phyloP scores from a whole-genome alignment of 176 grass and related monocot genomes.

The Musa itinerans region DNA sequence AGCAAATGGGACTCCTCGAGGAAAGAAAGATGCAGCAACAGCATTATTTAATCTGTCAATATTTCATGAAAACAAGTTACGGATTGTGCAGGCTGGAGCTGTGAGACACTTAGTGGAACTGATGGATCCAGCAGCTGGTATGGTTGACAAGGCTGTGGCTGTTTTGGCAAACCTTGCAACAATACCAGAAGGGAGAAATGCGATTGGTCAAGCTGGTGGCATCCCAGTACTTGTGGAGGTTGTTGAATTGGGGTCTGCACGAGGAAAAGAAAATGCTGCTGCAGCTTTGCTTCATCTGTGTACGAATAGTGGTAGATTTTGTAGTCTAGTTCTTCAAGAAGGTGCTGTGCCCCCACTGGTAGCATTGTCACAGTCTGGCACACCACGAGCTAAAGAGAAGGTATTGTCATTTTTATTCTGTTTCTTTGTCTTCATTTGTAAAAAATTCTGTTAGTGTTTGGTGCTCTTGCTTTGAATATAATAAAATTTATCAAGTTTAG shows the following conservation, averaged over 20 bases:
- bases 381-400: conserved; percentile 80
- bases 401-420: conserved; percentile 22
- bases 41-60: conserved; percentile 82
- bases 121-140: conserved; percentile 81
- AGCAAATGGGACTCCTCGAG: conserved; percentile 48
- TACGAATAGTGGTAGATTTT: conserved; percentile 56
- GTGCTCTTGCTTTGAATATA: background rate
- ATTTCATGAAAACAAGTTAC: conserved; percentile 64
- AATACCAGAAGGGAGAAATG: conserved; percentile 49
- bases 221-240: conserved; percentile 75
- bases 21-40: conserved; percentile 78
- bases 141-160: conserved; percentile 78
- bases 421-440: conserved; percentile 3
- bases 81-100: conserved; percentile 67
- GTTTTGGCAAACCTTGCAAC: conserved; percentile 79
- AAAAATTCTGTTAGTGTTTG: conserved; percentile 2
- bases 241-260: conserved; percentile 72
- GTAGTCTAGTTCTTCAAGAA: conserved; percentile 77
- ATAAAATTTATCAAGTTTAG: background rate
- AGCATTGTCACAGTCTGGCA: conserved; percentile 69
- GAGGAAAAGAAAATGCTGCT: conserved; percentile 67
- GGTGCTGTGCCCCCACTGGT: conserved; percentile 73
- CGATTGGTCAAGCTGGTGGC: conserved; percentile 50
- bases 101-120: conserved; percentile 64
- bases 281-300: conserved; percentile 70